These are phyloP conservation scores for Erythrobasidium hasegawianum DNA, from an alignment of 1,284 basidiomycete genomes.

Conservation along the genomic window DNA sequence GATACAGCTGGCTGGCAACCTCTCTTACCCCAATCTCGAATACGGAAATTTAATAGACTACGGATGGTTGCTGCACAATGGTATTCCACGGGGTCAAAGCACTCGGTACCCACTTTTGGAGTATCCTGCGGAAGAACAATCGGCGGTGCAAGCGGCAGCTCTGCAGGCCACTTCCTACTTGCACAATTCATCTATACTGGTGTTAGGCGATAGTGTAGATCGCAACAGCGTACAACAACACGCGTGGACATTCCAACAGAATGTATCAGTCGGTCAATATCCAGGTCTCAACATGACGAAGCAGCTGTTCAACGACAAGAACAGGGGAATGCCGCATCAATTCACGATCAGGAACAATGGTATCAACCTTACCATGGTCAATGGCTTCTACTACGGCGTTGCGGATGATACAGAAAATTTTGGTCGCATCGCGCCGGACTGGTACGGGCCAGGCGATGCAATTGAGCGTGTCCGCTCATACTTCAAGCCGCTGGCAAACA, in stretches of 20 bases:
- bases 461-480: slow-evolving; percentile 43
- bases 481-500: slow-evolving; percentile 40
- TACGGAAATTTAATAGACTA: too few relatives aligned
- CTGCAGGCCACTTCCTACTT: slow-evolving; percentile 32
- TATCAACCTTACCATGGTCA: slow-evolving; percentile 39
- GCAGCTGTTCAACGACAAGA: background rate
- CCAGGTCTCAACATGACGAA: slow-evolving; percentile 21
- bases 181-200: slow-evolving; percentile 42
- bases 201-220: slow-evolving; percentile 45
- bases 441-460: slow-evolving; percentile 44
- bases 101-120: too few relatives aligned
- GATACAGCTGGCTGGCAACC: too few relatives aligned
- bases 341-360: slow-evolving; percentile 40
- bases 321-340: slow-evolving; percentile 39
- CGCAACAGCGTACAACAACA: slow-evolving; percentile 40
- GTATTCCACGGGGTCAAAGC: too few relatives aligned
- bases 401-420: slow-evolving; percentile 43
- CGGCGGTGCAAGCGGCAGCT: background rate
- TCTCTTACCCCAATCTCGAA: too few relatives aligned
- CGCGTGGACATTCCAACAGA: too few relatives aligned
- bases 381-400: slow-evolving; percentile 45
- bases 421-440: slow-evolving; percentile 43
- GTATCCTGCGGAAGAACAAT: too few relatives aligned
- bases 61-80: too few relatives aligned
- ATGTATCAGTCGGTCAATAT: background rate